Conservation (phyloP, 306 rosid genomes). For the Lathyrus oleraceus region DNA sequence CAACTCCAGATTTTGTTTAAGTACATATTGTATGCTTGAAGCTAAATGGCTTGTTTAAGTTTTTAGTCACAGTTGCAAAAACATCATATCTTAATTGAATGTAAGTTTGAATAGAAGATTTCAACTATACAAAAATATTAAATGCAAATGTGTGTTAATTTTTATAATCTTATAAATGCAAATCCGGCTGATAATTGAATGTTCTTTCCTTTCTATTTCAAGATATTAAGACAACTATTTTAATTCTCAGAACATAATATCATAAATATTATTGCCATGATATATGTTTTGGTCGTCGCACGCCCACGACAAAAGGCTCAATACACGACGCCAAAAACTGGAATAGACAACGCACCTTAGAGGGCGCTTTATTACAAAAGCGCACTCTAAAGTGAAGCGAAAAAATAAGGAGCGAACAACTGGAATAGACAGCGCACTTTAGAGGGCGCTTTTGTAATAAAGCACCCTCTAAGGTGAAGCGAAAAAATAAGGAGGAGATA, state of each 20-base stretch:
- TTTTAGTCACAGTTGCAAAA: conserved; percentile 19
- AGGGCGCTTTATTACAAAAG: no score
- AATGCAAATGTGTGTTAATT: conserved; percentile 24
- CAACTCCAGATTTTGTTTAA: conserved; percentile 25
- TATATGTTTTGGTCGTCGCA: no score
- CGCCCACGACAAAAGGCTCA: no score
- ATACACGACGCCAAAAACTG: no score
- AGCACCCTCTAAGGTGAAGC: no score
- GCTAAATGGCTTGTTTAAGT: conserved; percentile 36
- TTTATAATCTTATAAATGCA: conserved; percentile 16
- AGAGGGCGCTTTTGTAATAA: no score
- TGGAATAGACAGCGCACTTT: no score
- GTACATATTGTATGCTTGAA: neutral
- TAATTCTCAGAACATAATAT: neutral
- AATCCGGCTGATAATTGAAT: neutral
- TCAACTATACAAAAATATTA: conserved; percentile 43
- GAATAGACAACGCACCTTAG: no score
- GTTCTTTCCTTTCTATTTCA: neutral
- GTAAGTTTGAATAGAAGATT: conserved; percentile 29
- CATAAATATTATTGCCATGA: no score
- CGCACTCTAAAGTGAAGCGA: no score
- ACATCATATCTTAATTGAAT: conserved; percentile 31
- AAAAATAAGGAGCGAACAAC: no score
- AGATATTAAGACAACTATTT: neutral
- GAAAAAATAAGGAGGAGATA: no score